Base-by-base conservation (phyloP, 805 yeast species). In the Dipodascus albidus region DNA sequence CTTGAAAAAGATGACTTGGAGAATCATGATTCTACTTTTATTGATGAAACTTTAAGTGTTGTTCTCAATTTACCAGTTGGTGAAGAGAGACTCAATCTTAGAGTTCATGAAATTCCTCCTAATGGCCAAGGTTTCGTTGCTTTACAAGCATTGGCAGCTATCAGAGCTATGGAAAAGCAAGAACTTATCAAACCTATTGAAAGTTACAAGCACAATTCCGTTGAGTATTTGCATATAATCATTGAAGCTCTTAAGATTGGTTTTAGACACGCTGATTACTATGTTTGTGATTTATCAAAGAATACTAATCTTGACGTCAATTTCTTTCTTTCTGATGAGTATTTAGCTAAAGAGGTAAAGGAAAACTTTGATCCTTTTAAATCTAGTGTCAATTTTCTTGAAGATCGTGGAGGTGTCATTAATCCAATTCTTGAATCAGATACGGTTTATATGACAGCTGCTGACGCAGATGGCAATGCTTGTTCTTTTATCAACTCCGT, bases 71-170 rank as follows among this genome's bases (percentile, higher is more conserved):
- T 38, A 47, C 91, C 95, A 1, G 78, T 85, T 19, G 67, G 69
- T 17, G 65, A 77, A 52, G 57, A 61, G 9, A 73, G 80, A 53
- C 69, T 76, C 49, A 85, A 78, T 9, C 72, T 75, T 50, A 74
- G 72, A 24, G 70, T 86, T 23, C 83, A 90, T 87, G 93, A 86
- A 64, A 81, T 85, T 57, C 93, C 95, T 9, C 95, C 95, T 14
- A 85, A 82, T 65, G 87, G 91, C 2, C 87, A 86, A 52, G 95
- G 95, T 6, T 67, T 86, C 14, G 85, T 86, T 48, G 93, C 90
- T 0, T 69, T 86, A 50, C 68, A 84, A 17, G 81, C 91, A 0
- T 66, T 85, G 50, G 93, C 91, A 0, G 71, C 83, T 48, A 75
- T 86, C 57, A 75, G 74, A 58, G 77, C 78, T 38, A 70, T 86